Base-by-base conservation (phyloP, 495 filamentous ascomycete genomes). In the Aspergillus sclerotiicarbonarius region DNA sequence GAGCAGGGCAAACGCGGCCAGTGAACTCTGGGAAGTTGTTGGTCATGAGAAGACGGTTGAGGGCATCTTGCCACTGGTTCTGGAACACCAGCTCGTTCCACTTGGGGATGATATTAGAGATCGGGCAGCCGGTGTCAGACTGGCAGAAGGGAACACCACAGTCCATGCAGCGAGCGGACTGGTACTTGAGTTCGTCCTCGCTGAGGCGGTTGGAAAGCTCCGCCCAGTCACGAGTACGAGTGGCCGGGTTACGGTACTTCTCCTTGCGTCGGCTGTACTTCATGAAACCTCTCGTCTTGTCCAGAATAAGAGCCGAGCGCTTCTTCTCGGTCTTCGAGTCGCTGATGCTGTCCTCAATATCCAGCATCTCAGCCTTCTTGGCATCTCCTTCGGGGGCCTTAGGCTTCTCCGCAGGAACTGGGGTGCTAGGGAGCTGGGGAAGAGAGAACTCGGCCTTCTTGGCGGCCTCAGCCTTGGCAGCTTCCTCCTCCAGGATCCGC, bases 21-120 rank as follows among this genome's bases (percentile, higher is more conserved):
- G 94, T 99, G 75, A 98, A 98, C 69, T 99, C 94, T 25, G 94
- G 94, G 84, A 99, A 98, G 82, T 98, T 97, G 80, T 99, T 99
- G 55, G 94, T 99, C 91, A 96, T 96, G 56, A 98, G 81, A 32
- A 99, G 79, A 49, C 92, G 88, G 76, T 96, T 95, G 16, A 98
- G 86, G 18, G 94, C 94, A 75, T 98, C 94, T 64, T 86, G 86
- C 94, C 94, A 99, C 66, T 96, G 90, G 66, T 90, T 89, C 67
- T 89, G 84, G 78, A 97, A 97, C 0, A 97, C 87, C 16, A 98
- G 67, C 56, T 98, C 95, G 56, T 97, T 98, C 92, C 92, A 99
- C 69, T 99, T 99, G 45, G 94, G 94, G 69, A 99, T 99, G 73
- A 99, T 97, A 78, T 99, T 99, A 66, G 90, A 95, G 75, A 99